phyloP scores from a whole-genome alignment of 2,329 filamentous ascomycete genomes.

The Penicillium freii region DNA sequence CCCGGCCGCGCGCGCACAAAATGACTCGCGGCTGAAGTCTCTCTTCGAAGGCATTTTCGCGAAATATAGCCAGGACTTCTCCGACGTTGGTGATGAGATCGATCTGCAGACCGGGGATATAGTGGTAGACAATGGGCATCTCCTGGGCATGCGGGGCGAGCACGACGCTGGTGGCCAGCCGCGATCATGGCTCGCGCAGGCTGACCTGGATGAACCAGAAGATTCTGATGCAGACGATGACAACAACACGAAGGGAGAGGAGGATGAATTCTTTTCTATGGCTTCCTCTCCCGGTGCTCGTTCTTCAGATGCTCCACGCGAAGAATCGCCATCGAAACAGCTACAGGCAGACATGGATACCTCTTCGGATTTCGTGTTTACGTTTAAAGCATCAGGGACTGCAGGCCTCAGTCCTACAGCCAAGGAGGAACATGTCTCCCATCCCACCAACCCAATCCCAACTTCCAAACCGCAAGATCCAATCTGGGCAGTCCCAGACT shows the following conservation, averaged over 20 bases:
- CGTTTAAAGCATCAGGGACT: conserved; percentile 4
- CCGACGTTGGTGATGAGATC: conserved; percentile 82
- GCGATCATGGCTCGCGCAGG: conserved; percentile 21
- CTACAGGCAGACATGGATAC: not conserved
- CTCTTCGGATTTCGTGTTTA: conserved; percentile 7
- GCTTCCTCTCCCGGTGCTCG: not conserved
- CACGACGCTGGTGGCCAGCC: conserved; percentile 46
- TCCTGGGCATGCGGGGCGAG: conserved; percentile 62
- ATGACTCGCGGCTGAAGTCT: conserved; percentile 72
- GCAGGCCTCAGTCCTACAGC: conserved; percentile 8
- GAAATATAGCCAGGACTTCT: conserved; percentile 83
- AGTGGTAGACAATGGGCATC: conserved; percentile 87
- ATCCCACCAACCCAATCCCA: conserved; percentile 1
- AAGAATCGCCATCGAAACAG: not conserved
- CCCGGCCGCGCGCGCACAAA: conserved; percentile 61
- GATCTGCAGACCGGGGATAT: conserved; percentile 78
- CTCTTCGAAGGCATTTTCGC: conserved; percentile 84
- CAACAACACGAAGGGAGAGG: conserved; percentile 1
- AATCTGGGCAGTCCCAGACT: conserved; percentile 23
- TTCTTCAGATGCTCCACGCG: not conserved
- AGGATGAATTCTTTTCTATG: conserved; percentile 3
- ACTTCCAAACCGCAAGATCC: conserved; percentile 14
- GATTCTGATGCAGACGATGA: conserved; percentile 5
- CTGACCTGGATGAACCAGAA: conserved; percentile 16
- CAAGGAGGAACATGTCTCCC: not conserved